Percentiles rank a stretch among this genome's conserved stretches.
Evolutionary conservation across 108 stramenopile species (phyloP).

Genomic region (Epipyxis sp.): DNA sequence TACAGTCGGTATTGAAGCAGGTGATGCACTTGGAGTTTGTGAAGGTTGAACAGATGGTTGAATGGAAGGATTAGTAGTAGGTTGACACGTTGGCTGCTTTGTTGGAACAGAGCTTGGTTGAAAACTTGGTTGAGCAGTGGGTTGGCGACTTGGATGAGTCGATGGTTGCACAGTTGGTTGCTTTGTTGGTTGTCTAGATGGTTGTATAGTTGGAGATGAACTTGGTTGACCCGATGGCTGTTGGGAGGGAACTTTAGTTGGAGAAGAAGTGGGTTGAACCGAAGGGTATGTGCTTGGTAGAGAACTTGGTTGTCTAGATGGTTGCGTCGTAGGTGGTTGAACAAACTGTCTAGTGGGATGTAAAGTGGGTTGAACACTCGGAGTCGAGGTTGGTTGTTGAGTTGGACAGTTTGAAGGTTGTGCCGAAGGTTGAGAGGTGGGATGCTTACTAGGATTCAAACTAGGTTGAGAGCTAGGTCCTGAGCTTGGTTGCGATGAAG

Average conservation of each 20-base stretch:
- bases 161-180: neutral
- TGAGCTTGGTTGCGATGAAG: neutral
- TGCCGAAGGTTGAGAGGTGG: neutral
- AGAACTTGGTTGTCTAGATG: neutral
- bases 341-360: neutral
- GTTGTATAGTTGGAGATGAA: neutral
- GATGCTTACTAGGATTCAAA: neutral
- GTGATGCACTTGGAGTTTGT: no score
- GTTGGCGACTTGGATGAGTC: neutral
- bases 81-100: constrained; percentile 1
- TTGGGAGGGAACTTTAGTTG: neutral
- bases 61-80: no score
- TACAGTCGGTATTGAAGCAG: no score
- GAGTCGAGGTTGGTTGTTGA: neutral
- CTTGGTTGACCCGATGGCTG: neutral
- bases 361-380: neutral
- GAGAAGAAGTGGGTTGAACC: neutral
- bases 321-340: neutral
- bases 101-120: neutral
- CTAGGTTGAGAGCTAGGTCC: neutral
- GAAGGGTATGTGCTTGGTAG: neutral
- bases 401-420: neutral
- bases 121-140: neutral
- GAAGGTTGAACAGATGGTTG: no score
- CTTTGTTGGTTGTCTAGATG: neutral